Base-by-base conservation (phyloP, 306 rosid species). In the Clitoria ternatea region DNA sequence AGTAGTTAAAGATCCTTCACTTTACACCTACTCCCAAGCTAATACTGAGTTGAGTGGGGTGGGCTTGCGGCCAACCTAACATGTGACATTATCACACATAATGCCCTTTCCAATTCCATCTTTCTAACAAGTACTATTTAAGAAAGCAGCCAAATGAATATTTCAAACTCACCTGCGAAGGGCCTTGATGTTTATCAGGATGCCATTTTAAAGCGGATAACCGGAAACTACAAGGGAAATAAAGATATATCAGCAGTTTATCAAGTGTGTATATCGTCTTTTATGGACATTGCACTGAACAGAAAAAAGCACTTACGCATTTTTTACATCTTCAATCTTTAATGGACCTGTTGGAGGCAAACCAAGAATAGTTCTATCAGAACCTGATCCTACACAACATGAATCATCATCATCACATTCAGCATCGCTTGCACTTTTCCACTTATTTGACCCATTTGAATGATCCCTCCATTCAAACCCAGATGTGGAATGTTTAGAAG, bases 141-240 rank as follows among this genome's bases (percentile, higher is more conserved):
- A 17, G 67, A 74, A 69, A 63, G 47, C 36, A 17, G n/a, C 55
- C 27, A 20, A 75, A 22, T 3, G 56, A 56, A 26, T 32, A 53
- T 26, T 48, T 55, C 55, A 81, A 73, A 75, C 88, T 54, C 76
- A 90, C 98, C 96, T 90, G 90, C 19, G 94, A 88, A 71, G 92
- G 64, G 82, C 90, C 94, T 66, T 85, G 90, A 80, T 93, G 97
- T 80, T 82, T 88, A 74, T 93, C 98, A 61, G 96, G 98, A 84
- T 90, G 96, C 98, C 97, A 93, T 81, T 90, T 93, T n/a, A 90
- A 79, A 65, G 98, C 97, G 0, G 97, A 87, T 70, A 82, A 72
- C 14, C 88, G 96, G 57, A 88, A 93, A 64, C 98, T 93, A 82
- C 84, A 50, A 44, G 24, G 52, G 15, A 30, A 79, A 62, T 65